Evolutionary conservation across 2,329 filamentous ascomycete species (phyloP).

Genomic region (Ophiosphaerella narmari): DNA sequence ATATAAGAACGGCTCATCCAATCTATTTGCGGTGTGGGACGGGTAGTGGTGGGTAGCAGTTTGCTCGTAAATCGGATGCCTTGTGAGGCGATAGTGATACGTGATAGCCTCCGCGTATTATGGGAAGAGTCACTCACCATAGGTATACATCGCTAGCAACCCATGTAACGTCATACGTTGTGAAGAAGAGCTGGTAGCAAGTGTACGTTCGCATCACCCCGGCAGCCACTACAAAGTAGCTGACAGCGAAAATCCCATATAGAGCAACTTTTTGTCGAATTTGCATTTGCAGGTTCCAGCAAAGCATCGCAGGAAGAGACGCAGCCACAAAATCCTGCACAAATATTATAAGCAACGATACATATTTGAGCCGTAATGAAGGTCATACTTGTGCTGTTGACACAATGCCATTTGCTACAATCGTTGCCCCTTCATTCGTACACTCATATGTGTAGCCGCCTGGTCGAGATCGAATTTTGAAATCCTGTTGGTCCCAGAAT

Average conservation of each 20-base stretch:
- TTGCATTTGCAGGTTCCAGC: constrained; percentile 29
- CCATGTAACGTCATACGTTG: constrained; percentile 33
- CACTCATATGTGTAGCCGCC: constrained; percentile 25
- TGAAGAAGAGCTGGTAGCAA: constrained; percentile 24
- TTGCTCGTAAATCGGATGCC: too few relatives aligned
- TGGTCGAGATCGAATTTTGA: constrained; percentile 3
- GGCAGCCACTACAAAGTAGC: constrained; percentile 20
- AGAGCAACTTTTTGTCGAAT: constrained; percentile 28
- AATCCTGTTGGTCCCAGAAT: constrained; percentile 28
- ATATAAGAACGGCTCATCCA: too few relatives aligned
- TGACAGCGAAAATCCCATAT: constrained; percentile 25
- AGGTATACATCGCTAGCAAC: constrained; percentile 15
- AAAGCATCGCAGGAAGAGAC: constrained; percentile 25
- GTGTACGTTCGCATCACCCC: constrained; percentile 19
- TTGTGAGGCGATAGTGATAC: too few relatives aligned
- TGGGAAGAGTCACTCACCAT: background rate
- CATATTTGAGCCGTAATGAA: background rate
- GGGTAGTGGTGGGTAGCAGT: background rate
- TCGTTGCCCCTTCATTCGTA: constrained; percentile 25
- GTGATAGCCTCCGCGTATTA: too few relatives aligned
- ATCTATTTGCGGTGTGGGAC: background rate
- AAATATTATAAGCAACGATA: background rate
- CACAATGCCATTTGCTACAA: constrained; percentile 22
- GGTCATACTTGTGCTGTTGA: constrained; percentile 10
- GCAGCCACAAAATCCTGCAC: constrained; percentile 26